phyloP scores from a whole-genome alignment of 495 filamentous ascomycete species.

The Neurospora sp. region DNA sequence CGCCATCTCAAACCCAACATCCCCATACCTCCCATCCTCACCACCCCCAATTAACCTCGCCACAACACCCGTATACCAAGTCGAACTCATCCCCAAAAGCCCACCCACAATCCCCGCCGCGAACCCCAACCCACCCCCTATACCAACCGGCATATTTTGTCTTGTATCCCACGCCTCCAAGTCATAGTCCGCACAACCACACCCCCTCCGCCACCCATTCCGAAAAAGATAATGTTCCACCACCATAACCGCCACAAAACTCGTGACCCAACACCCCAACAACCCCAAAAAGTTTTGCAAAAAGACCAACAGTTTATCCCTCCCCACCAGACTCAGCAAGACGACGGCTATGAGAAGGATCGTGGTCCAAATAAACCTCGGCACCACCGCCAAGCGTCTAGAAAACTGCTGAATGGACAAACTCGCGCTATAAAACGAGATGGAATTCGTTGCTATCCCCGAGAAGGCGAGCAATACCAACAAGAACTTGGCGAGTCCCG shows the following conservation, averaged over 20 bases:
- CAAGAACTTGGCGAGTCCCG: conserved; percentile 49
- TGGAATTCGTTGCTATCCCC: conserved; percentile 39
- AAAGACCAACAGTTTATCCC: conserved; percentile 30
- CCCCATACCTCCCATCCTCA: conserved; percentile 32
- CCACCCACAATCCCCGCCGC: conserved; percentile 35
- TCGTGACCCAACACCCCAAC: conserved; percentile 51
- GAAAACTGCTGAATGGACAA: conserved; percentile 35
- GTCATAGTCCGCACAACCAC: conserved; percentile 28
- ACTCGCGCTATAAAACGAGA: conserved; percentile 35
- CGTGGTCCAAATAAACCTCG: conserved; percentile 39
- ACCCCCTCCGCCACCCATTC: conserved; percentile 17
- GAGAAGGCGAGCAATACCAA: conserved; percentile 46
- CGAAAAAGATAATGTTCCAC: conserved; percentile 53
- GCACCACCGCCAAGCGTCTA: conserved; percentile 28
- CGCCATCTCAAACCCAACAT: conserved; percentile 47
- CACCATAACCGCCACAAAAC: conserved; percentile 48
- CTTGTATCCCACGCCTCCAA: conserved; percentile 43
- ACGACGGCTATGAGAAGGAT: conserved; percentile 33
- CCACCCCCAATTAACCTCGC: conserved; percentile 33
- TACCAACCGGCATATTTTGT: conserved; percentile 34
- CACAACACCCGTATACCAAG: conserved; percentile 42
- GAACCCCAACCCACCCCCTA: conserved; percentile 37
- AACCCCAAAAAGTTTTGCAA: conserved; percentile 47
- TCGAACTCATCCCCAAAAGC: conserved; percentile 42
- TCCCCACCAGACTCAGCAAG: conserved; percentile 35